Base-by-base conservation (phyloP, 345 rosid genomes). In the Citrus sinensis region DNA sequence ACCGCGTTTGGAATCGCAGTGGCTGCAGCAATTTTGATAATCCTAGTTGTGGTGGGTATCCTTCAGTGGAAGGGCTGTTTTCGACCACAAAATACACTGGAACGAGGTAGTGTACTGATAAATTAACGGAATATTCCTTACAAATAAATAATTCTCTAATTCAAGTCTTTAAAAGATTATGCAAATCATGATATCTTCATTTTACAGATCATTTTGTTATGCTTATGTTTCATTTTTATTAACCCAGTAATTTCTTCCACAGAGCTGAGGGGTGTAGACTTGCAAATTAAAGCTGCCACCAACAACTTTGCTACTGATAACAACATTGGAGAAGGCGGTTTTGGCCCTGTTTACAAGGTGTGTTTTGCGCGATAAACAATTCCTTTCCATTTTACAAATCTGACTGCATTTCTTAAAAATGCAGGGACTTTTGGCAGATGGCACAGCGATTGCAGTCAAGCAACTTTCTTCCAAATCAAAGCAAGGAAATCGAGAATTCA, bases 391-490 rank as follows among this genome's bases (percentile, higher is more conserved):
- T 34, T 73, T 27, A 3, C 19, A 14, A 16, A 42, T 10, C 3
- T 42, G 49, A 42, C 49, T 0, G 14, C 55, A 51, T 71, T 49
- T 60, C 51, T 35, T 3, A 46, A 75, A 75, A 29, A 35, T 78
- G 74, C 81, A 90, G 92, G 94, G 97, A 27, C 46, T 76, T 0
- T 27, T 89, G 27, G 67, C 80, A 34, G 90, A 92, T 86, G 94
- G 92, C 20, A 82, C 76, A 2, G 30, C 82, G 16, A 86, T 89
- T 8, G 93, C 97, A 16, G 88, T 92, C 55, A 92, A 90, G 85
- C 88, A 87, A 63, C 94, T 88, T 70, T 90, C 97, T 35, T 79
- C 97, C 2, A 89, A 86, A 83, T 92, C 97, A 42, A 89, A 77
- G 63, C 94, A 92, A 82, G 97, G 97, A 39, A 88, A 89, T 67